Evolutionary conservation across 345 rosid species (phyloP), one percentile per base, ranked within the genome.

Genomic region (Syzygium aromaticum): DNA sequence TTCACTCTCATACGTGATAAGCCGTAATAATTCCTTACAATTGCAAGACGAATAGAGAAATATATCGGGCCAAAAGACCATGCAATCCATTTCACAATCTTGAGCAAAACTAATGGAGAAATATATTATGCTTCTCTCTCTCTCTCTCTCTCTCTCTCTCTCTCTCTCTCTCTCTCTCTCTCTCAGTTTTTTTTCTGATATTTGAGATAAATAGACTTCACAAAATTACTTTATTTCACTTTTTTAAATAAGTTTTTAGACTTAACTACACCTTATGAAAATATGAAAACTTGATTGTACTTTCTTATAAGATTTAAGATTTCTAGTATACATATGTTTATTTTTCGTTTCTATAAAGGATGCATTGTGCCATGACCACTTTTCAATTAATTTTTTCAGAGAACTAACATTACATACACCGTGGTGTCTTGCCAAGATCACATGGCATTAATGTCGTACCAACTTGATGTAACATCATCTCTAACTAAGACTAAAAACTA

Each of bases 1-100:
- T 61, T 0, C 19, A 14, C 19, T 13, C 10, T n/a, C 1, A n/a
- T 61, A 0, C 10, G 0, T 2, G 0, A 61, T 14, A 61, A 13
- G 3, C 14, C 0, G 0, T 3, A 6, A 0, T 61, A n/a, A 61
- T n/a, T 61, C 0, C 1, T n/a, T 14, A 11, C 28, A 25, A 4
- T 0, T 7, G 64, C 0, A 7, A 57, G 64, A 57, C 3, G 11
- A 57, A 57, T 0, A 25, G 64, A 57, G 19, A 61, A n/a, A n/a
- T n/a, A n/a, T 61, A 61, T 61, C 33, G 6, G 0, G 73, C 30
- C 16, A n/a, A 61, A 61, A 14, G 0, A n/a, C 38, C 73, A 13
- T n/a, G 19, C 14, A n/a, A 61, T 61, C 38, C 73, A n/a, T 61
- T 61, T n/a, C 21, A 28, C 73, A 61, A 61, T 2, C 4, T 43